Percentiles rank a stretch among this genome's conserved stretches.
Evolutionary conservation across 345 rosid species (phyloP).

Genomic region (Streptanthus diversifolius): DNA sequence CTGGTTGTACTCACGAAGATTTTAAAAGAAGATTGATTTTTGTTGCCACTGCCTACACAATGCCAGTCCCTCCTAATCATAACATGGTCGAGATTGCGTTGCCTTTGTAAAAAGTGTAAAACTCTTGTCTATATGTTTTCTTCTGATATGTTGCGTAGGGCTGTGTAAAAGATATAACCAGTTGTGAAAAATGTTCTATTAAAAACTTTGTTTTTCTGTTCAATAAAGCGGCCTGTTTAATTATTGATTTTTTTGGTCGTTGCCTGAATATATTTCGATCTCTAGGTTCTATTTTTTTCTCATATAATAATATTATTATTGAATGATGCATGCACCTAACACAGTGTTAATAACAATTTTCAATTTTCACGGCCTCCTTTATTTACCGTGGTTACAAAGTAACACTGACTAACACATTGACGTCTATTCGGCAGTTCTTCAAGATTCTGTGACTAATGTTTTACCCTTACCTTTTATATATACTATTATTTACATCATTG

Average conservation of each 20-base stretch:
- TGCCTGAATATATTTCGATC: not conserved
- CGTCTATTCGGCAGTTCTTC: not conserved
- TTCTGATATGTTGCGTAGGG: too few relatives aligned
- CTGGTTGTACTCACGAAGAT: not conserved
- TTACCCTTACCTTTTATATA: not conserved
- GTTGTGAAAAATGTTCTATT: too few relatives aligned
- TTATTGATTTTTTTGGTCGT: not conserved
- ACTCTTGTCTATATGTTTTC: not conserved
- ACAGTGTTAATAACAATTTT: too few relatives aligned
- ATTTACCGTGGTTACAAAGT: constrained; percentile 22
- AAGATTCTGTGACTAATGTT: not conserved
- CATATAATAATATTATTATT: not conserved
- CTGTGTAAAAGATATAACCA: too few relatives aligned
- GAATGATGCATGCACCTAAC: constrained; percentile 15
- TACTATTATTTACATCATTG: not conserved
- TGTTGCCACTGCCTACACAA: not conserved
- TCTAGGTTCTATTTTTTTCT: not conserved
- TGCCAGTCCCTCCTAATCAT: not conserved
- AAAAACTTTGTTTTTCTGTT: too few relatives aligned
- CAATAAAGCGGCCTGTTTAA: too few relatives aligned
- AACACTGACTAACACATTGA: not conserved
- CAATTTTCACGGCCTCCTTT: constrained; percentile 13
- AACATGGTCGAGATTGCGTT: not conserved
- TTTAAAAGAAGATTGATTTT: not conserved
- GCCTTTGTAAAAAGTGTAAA: not conserved